Percentiles rank a stretch among this genome's conserved stretches.
phyloP scores from a whole-genome alignment of 768 basidiomycete species.

The Serendipita vermifera region DNA sequence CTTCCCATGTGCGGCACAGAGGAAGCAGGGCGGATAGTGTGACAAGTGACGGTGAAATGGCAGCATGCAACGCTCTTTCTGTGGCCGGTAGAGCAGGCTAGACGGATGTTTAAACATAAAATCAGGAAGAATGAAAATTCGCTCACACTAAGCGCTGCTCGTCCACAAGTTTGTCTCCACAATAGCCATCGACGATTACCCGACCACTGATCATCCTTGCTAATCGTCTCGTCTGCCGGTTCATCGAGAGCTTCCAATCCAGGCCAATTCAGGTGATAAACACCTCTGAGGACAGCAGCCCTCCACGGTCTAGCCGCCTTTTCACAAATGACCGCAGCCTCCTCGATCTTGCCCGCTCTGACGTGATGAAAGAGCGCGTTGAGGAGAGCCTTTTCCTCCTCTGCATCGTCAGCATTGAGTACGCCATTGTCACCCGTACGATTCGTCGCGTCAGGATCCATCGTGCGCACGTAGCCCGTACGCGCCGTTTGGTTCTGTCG shows the following conservation, averaged over 20 bases:
- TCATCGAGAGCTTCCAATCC: slow-evolving; percentile 50
- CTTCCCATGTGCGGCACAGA: slow-evolving; percentile 83
- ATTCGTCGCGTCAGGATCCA: slow-evolving; percentile 74
- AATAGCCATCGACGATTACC: slow-evolving; percentile 68
- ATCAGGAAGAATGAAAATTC: slow-evolving; percentile 5
- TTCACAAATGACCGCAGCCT: slow-evolving; percentile 70
- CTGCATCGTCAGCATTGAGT: slow-evolving; percentile 67
- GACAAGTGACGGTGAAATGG: slow-evolving; percentile 60
- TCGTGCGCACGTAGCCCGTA: slow-evolving; percentile 42
- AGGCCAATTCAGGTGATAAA: slow-evolving; percentile 67
- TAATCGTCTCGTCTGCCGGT: slow-evolving; percentile 32
- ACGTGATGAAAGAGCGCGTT: slow-evolving; percentile 72
- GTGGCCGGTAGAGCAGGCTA: slow-evolving; percentile 47
- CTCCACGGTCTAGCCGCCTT: slow-evolving; percentile 85
- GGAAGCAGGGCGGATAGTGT: slow-evolving; percentile 47
- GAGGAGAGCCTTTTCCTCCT: slow-evolving; percentile 62
- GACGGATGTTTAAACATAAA: not conserved
- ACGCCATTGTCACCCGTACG: slow-evolving; percentile 38
- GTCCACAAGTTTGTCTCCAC: slow-evolving; percentile 81
- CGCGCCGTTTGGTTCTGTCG: slow-evolving; percentile 51
- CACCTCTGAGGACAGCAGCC: slow-evolving; percentile 78
- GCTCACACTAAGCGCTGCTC: slow-evolving; percentile 63
- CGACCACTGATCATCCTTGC: slow-evolving; percentile 37
- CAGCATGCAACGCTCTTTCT: slow-evolving; percentile 81
- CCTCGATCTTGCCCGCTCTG: slow-evolving; percentile 71